A percentile compares a stretch with the other conserved stretches of the same genome.
phyloP scores from a whole-genome alignment of 2,329 filamentous ascomycete genomes.

The Stemphylium beticola region DNA sequence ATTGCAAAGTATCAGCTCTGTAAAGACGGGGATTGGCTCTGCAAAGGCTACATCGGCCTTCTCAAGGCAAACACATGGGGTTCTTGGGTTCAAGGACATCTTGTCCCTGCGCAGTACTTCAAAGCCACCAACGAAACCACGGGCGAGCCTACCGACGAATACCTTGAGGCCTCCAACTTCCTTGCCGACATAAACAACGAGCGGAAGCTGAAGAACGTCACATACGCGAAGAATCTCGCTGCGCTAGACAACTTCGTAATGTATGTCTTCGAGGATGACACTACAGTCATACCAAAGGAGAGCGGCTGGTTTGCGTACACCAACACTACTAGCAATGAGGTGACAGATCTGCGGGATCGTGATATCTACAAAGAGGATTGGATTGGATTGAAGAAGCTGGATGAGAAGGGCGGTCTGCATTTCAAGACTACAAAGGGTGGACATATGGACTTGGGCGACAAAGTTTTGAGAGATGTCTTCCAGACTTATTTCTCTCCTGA shows the following conservation, averaged over 20 bases:
- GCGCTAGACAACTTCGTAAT: conserved; percentile 79
- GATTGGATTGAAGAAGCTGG: conserved; percentile 81
- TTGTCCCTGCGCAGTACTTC: conserved; percentile 96
- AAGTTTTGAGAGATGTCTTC: conserved; percentile 71
- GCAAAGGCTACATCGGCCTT: conserved; percentile 78
- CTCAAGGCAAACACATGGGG: conserved; percentile 83
- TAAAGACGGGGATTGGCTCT: conserved; percentile 74
- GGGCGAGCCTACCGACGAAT: conserved; percentile 63
- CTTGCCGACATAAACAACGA: conserved; percentile 98
- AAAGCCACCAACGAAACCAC: conserved; percentile 68
- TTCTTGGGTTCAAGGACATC: conserved; percentile 73
- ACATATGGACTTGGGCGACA: conserved; percentile 80
- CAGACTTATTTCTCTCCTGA: conserved; percentile 66
- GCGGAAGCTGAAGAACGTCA: conserved; percentile 72
- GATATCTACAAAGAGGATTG: conserved; percentile 88
- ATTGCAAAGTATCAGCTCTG: conserved; percentile 84
- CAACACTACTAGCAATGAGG: conserved; percentile 67
- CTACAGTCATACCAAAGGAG: conserved; percentile 86
- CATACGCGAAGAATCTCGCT: conserved; percentile 74
- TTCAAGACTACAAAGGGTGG: conserved; percentile 76
- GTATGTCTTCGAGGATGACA: conserved; percentile 88
- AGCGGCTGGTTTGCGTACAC: conserved; percentile 85
- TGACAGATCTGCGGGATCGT: conserved; percentile 71
- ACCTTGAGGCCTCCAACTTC: conserved; percentile 83
- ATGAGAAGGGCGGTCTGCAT: conserved; percentile 77